Base-by-base conservation (phyloP, 1,139 yeast species). In the Eremothecium sinecaudum region DNA sequence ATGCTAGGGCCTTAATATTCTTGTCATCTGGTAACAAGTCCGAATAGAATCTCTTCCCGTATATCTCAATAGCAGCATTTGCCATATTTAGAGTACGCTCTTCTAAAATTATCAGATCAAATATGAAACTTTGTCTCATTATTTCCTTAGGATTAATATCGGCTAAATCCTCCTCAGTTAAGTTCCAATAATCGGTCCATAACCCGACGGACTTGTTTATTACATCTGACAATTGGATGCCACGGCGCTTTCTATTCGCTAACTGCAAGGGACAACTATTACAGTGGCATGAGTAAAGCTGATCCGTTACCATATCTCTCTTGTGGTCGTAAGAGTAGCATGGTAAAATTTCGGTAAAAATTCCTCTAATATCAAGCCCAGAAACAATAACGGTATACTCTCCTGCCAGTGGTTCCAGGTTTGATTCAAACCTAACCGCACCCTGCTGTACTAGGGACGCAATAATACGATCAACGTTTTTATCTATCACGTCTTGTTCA, bases 101-200 rank as follows among this genome's bases (percentile, higher is more conserved):
- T 44, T 83, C 94, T 34, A 77, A 72, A 37, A 78, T 67, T 22
- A 84, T 71, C 31, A 83, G 60, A 51, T 84, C 94, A 56, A 80
- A 87, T 4, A 83, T 71, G 33, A 78, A 75, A 34, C 83, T 79
- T 52, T 84, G 94, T 24, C 78, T 67, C 48, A 75, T 75, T 8
- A 79, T 65, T 33, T 74, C 72, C 8, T 61, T 61, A 18, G 71
- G 72, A 38, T 73, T 79, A 10, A 76, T 62, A 24, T 66, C 71
- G 9, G 66, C 59, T 22, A 80, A 51, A 33, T 74, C 79, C 13
- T 71, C 75, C 3, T 71, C 69, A 0, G 77, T 65, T 18, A 81
- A 47, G 35, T 73, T 69, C 87, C 92, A 82, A 50, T 75, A 82
- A 9, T 75, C 68, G 0, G 81, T 77, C 94, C 94, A 82, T 46